phyloP scores from a whole-genome alignment of 2,329 filamentous ascomycete genomes.

The Fusarium compactum region DNA sequence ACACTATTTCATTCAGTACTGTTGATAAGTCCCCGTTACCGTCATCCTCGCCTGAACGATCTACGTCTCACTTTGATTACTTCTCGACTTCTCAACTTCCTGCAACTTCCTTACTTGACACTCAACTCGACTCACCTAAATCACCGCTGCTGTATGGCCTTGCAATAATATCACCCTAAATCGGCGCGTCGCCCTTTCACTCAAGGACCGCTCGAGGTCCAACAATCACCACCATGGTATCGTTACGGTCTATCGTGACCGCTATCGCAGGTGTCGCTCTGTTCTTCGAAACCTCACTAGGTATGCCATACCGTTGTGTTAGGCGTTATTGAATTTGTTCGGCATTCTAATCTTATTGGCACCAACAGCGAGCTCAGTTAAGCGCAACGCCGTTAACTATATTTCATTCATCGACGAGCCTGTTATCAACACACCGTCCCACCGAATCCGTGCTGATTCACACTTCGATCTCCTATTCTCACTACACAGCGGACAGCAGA shows the following conservation, averaged over 20 bases:
- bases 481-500: conserved; percentile 73
- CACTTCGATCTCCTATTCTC: conserved; percentile 88
- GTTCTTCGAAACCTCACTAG: conserved; percentile 49
- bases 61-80: conserved; percentile 34
- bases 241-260: conserved; percentile 49
- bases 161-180: conserved; percentile 28
- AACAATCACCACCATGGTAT: conserved; percentile 49
- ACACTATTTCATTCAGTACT: conserved; percentile 5
- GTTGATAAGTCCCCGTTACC: neutral
- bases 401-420: conserved; percentile 80
- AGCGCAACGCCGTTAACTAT: conserved; percentile 81
- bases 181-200: conserved; percentile 34
- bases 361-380: conserved; percentile 73
- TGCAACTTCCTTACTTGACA: conserved; percentile 7
- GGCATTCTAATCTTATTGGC: conserved; percentile 35
- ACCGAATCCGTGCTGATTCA: conserved; percentile 83
- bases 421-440: conserved; percentile 80
- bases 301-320: conserved; percentile 40
- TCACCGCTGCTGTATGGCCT: conserved; percentile 32
- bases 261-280: conserved; percentile 50
- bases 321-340: neutral
- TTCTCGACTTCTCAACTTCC: conserved; percentile 1
- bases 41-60: conserved; percentile 25
- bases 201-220: conserved; percentile 38
- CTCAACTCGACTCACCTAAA: neutral